Conservation (phyloP, 208 protist genomes). For the Phytomonas sp. region DNA sequence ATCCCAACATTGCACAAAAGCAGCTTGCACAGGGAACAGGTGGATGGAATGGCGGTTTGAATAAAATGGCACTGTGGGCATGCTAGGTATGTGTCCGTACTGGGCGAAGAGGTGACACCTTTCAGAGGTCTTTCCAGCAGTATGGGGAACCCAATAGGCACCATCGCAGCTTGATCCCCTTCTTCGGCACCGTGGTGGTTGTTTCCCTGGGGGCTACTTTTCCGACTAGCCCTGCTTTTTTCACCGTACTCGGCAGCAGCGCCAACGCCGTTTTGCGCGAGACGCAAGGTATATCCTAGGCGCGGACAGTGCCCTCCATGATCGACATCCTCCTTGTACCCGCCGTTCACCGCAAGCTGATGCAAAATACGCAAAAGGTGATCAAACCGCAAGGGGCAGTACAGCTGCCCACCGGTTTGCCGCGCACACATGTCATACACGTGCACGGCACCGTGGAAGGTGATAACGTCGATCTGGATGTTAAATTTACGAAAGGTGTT, state of each 20-base stretch:
- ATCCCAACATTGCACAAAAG: slow-evolving; percentile 61
- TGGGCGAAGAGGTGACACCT: neutral
- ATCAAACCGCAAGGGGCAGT: slow-evolving; percentile 75
- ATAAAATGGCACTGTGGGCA: slow-evolving; percentile 76
- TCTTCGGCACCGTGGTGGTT: slow-evolving; percentile 7
- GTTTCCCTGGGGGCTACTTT: neutral
- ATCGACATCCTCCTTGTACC: neutral
- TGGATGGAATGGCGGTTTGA: slow-evolving; percentile 60
- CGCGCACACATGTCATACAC: slow-evolving; percentile 53
- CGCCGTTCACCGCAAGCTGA: slow-evolving; percentile 19
- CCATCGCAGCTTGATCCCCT: slow-evolving; percentile 16
- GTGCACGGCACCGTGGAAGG: slow-evolving; percentile 73
- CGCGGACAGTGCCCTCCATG: neutral
- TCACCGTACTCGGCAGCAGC: neutral
- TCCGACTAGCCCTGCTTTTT: slow-evolving; percentile 1
- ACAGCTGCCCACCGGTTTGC: slow-evolving; percentile 42
- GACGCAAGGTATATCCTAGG: neutral
- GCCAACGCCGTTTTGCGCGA: neutral
- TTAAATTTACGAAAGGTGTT: slow-evolving; percentile 28
- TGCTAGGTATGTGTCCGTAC: slow-evolving; percentile 24
- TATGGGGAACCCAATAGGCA: slow-evolving; percentile 66
- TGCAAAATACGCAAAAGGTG: slow-evolving; percentile 53
- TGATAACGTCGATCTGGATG: slow-evolving; percentile 55
- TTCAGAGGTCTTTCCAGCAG: slow-evolving; percentile 18
- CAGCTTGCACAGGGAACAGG: slow-evolving; percentile 66